phyloP scores from a whole-genome alignment of 148 eudicot species.

The Amaranthus hypochondriacus region DNA sequence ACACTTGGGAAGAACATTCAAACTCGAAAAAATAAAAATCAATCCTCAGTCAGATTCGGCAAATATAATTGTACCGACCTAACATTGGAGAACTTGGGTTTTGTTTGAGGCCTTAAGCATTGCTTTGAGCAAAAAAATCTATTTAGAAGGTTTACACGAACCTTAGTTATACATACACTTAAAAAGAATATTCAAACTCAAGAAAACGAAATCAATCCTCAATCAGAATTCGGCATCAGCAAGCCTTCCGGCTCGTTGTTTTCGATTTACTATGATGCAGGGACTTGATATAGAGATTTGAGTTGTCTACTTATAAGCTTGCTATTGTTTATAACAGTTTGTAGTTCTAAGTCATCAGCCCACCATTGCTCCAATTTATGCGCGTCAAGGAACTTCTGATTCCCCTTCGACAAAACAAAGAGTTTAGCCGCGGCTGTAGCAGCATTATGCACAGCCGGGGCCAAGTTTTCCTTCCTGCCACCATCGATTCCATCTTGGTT shows the following conservation, averaged over 20 bases:
- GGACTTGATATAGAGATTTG: conserved; percentile 64
- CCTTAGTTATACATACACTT: background rate
- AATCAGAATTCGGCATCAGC: background rate
- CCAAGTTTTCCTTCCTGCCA: conserved; percentile 47
- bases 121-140: too few relatives aligned
- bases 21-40: background rate
- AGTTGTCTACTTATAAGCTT: conserved; percentile 74
- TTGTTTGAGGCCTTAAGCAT: background rate
- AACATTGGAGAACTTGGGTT: background rate
- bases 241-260: background rate
- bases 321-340: conserved; percentile 59
- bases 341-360: conserved; percentile 85
- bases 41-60: too few relatives aligned
- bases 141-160: too few relatives aligned
- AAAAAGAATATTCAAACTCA: background rate
- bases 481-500: conserved; percentile 11
- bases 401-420: conserved; percentile 76
- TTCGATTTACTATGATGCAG: conserved; percentile 40
- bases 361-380: conserved; percentile 94
- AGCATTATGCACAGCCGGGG: conserved; percentile 23
- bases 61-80: too few relatives aligned
- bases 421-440: conserved; percentile 49
- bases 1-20: background rate
- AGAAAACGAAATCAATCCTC: background rate
- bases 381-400: conserved; percentile 86